These are phyloP conservation scores for Fusarium miscanthi DNA, from an alignment of 2,329 filamentous ascomycete genomes.

Conservation along the genomic window DNA sequence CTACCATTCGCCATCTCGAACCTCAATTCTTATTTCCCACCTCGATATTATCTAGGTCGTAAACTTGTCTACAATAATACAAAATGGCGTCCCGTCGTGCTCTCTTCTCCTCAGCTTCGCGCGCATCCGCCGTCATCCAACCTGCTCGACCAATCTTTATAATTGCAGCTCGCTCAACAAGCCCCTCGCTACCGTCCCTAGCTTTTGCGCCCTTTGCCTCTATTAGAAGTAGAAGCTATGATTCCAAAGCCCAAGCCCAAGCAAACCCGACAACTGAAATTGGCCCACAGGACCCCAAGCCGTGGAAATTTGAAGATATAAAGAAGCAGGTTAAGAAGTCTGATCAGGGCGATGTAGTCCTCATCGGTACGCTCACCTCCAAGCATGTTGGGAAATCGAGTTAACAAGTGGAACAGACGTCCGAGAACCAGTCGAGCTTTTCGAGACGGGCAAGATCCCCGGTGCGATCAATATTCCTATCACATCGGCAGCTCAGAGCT, in stretches of 20 bases:
- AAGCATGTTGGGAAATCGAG: background rate
- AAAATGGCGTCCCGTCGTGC: conserved; percentile 38
- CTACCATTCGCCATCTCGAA: conserved; percentile 15
- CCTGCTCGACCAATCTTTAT: conserved; percentile 17
- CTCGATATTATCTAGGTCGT: background rate
- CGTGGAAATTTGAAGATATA: conserved; percentile 64
- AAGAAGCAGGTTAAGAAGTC: conserved; percentile 50
- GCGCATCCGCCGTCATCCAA: conserved; percentile 21
- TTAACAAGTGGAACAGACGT: conserved; percentile 62
- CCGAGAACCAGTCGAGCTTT: conserved; percentile 77
- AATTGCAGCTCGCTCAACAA: conserved; percentile 8
- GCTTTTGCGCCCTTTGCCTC: conserved; percentile 12
- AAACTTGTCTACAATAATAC: background rate
- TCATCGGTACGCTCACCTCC: conserved; percentile 57
- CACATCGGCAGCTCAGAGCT: conserved; percentile 78
- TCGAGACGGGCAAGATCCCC: conserved; percentile 77
- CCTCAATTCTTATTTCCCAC: background rate
- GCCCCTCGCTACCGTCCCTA: background rate
- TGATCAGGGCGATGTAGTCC: conserved; percentile 48
- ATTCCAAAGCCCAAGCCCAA: conserved; percentile 5
- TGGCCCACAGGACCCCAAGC: conserved; percentile 47
- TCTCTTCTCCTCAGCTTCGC: conserved; percentile 30
- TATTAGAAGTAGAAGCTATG: conserved; percentile 25
- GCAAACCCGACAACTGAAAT: background rate
- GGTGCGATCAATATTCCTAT: conserved; percentile 86